phyloP scores from a whole-genome alignment of 495 filamentous ascomycete genomes.

The Poronia punctata region DNA sequence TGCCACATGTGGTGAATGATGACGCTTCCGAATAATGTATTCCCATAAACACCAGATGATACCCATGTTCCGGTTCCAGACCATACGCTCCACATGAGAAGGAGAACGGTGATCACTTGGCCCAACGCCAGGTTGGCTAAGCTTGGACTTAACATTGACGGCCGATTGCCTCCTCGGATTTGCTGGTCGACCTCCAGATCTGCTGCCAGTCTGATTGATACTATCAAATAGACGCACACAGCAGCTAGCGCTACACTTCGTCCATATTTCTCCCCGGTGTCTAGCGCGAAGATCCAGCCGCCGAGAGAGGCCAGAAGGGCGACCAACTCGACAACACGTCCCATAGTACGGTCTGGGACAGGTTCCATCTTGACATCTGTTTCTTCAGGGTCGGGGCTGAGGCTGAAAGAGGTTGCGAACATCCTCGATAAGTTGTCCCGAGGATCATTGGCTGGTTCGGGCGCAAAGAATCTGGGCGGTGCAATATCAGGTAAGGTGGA shows the following conservation, averaged over 20 bases:
- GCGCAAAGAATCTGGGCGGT: constrained; percentile 22
- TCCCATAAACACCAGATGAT: constrained; percentile 17
- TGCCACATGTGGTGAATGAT: constrained; percentile 25
- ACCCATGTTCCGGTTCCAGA: constrained; percentile 10
- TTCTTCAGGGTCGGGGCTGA: constrained; percentile 21
- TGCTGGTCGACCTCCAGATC: constrained; percentile 19
- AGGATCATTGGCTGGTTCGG: constrained; percentile 22
- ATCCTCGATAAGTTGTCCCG: constrained; percentile 25
- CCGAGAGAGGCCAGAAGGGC: constrained; percentile 16
- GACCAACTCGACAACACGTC: constrained; percentile 14
- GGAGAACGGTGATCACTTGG: constrained; percentile 15
- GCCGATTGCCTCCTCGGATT: constrained; percentile 12
- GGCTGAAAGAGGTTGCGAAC: constrained; percentile 25
- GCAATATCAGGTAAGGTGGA: constrained; percentile 13
- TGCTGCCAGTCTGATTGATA: constrained; percentile 22
- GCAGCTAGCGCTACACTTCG: constrained; percentile 17
- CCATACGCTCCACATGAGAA: constrained; percentile 23
- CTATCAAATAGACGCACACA: constrained; percentile 16
- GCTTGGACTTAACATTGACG: constrained; percentile 12
- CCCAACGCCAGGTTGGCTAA: constrained; percentile 18
- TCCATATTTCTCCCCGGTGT: constrained; percentile 20
- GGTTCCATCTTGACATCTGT: background rate
- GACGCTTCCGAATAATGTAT: constrained; percentile 15
- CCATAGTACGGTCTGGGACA: constrained; percentile 1
- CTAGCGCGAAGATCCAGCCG: constrained; percentile 16